These are phyloP conservation scores for Chaetomium cochliodes DNA, from an alignment of 495 filamentous ascomycete genomes.

Conservation along the genomic window DNA sequence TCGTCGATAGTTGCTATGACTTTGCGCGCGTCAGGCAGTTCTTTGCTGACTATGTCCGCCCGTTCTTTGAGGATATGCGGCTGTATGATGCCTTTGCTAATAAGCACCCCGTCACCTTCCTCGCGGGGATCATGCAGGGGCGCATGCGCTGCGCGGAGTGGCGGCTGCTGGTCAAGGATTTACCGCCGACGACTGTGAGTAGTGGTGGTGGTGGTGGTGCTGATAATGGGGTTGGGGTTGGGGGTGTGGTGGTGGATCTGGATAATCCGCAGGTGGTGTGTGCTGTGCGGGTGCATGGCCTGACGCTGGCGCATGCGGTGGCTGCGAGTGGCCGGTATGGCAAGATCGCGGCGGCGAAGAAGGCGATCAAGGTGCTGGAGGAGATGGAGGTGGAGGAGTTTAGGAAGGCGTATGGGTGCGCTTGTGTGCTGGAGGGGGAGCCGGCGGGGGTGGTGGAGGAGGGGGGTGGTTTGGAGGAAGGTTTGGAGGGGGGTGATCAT, in stretches of 20 bases:
- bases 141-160: conserved; percentile 51
- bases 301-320: conserved; percentile 60
- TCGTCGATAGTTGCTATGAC: conserved; percentile 85
- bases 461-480: conserved; percentile 10
- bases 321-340: conserved; percentile 66
- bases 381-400: conserved; percentile 60
- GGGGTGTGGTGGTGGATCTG: neutral
- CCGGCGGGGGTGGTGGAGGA: neutral
- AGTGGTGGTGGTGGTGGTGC: too few species aligned
- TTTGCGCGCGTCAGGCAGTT: conserved; percentile 72
- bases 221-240: conserved; percentile 1
- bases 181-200: too few species aligned
- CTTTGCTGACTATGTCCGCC: conserved; percentile 67
- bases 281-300: conserved; percentile 73
- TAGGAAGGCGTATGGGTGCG: conserved; percentile 58
- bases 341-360: conserved; percentile 69
- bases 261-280: conserved; percentile 58
- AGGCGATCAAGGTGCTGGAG: conserved; percentile 59
- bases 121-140: conserved; percentile 44
- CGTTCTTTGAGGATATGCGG: conserved; percentile 83
- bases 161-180: conserved; percentile 34
- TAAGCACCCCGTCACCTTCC: conserved; percentile 69
- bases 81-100: conserved; percentile 88
- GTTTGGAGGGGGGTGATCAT: conserved; percentile 9
- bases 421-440: conserved; percentile 48